Evolutionary conservation across 2,329 filamentous ascomycete genomes (phyloP).

Genomic region (Rhynchosporium secalis): DNA sequence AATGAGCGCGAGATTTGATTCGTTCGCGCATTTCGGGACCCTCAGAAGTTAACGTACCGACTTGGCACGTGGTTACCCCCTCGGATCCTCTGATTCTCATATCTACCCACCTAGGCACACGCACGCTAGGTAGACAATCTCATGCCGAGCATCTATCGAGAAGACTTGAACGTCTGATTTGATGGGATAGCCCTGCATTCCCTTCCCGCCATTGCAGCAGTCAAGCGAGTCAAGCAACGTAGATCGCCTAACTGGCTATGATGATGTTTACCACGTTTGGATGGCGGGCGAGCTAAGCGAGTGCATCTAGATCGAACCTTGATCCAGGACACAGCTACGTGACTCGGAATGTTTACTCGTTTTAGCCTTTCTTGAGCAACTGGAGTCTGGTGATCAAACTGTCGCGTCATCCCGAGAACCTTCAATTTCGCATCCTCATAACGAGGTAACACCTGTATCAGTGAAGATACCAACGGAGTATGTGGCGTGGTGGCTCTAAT

Average conservation of each 20-base stretch:
- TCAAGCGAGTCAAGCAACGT: not conserved
- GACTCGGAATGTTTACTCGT: conserved; percentile 23
- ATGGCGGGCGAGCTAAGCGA: conserved; percentile 20
- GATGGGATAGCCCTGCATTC: not conserved
- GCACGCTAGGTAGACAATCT: conserved; percentile 2
- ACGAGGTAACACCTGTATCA: not conserved
- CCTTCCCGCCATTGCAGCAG: not conserved
- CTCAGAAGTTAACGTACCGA: not conserved
- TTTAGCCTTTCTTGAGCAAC: no score
- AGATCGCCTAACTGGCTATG: not conserved
- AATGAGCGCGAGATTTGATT: no score
- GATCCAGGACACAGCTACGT: not conserved
- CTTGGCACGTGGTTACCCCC: conserved; percentile 8
- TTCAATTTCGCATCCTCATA: not conserved
- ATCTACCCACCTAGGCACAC: no score
- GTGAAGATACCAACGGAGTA: not conserved
- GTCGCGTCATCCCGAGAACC: not conserved
- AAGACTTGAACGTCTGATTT: conserved; percentile 6
- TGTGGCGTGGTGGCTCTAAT: not conserved
- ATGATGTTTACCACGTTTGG: conserved; percentile 14
- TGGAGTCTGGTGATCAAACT: not conserved
- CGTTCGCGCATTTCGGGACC: not conserved
- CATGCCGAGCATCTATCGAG: not conserved
- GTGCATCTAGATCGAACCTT: conserved; percentile 9
- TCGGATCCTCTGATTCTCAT: no score